These are phyloP conservation scores for Picochlorum sp. DNA, from an alignment of 139 green algal genomes.

Conservation along the genomic window DNA sequence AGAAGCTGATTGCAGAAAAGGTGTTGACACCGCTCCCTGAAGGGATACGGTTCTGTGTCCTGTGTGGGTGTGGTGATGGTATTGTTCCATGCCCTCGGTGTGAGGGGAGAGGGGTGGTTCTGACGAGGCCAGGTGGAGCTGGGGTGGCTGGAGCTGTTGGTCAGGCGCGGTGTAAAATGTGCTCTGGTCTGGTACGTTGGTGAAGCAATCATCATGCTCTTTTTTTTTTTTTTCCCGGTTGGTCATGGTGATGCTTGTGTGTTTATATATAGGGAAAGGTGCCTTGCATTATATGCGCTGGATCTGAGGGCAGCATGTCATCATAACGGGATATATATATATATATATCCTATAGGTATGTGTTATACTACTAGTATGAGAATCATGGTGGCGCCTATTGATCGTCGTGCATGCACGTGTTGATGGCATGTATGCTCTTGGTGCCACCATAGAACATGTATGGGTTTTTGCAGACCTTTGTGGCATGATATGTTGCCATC, in stretches of 20 bases:
- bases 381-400: no score
- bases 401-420: no score
- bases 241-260: no score
- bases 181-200: conserved; percentile 8
- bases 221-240: no score
- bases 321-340: no score
- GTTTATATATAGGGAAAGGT: no score
- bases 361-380: no score
- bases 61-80: conserved; percentile 1
- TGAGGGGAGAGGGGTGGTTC: neutral
- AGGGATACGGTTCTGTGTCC: neutral
- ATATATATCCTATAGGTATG: no score
- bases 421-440: no score
- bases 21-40: neutral
- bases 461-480: conserved; percentile 13
- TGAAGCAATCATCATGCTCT: neutral
- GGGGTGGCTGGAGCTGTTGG: neutral
- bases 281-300: no score
- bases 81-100: conserved; percentile 9
- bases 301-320: no score
- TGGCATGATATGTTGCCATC: conserved; percentile 3
- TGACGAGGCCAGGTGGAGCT: conserved; percentile 2
- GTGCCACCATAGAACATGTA: conserved; percentile 1
- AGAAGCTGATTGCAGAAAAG: neutral
- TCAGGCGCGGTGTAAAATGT: conserved; percentile 1